Base-by-base conservation (phyloP, 371 early-diverging fungal species). In the Mucor plumbeus region DNA sequence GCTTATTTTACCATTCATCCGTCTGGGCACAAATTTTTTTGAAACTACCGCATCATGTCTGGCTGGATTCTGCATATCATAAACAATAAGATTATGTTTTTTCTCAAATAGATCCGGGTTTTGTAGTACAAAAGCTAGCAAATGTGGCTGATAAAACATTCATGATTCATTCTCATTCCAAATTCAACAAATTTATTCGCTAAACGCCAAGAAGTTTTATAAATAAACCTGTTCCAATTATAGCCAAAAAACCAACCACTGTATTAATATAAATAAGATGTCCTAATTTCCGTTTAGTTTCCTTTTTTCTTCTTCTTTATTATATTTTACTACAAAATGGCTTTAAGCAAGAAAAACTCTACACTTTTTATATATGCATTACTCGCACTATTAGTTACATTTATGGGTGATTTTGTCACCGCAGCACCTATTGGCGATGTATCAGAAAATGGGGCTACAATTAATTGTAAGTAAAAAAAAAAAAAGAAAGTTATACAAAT, bases 371-470 rank as follows among this genome's bases (percentile, higher is more conserved):
- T 64, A 48, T 72, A 56, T 31, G 11, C 60, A 36, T 53, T 72
- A 58, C 44, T 72, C 17, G 56, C 68, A 19, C 31, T 72, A 21
- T 33, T 72, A 26, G 35, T 64, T 9, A 63, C 68, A 14, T 64
- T 68, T 26, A 58, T 67, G 55, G 67, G 67, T 59, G 71, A 66
- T 10, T 67, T 67, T 67, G 73, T 69, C 55, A 59, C 43, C 31
- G 73, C 73, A 14, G 69, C 69, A 43, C 69, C 73, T 47, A 61
- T 72, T 48, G 59, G 43, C 11, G 63, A 48, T 41, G 63, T 58
- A 54, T 65, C 40, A 21, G 56, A 50, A 3, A 38, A 13, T 53
- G 38, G 62, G 31, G 66, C 66, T 17, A 72, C 73, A 4, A 33
- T 72, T n/a, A 58, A 36, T 38, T 72, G 73, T 72, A 72, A 65